Base-by-base conservation (phyloP, 805 yeast genomes). In the Ogataea henricii region DNA sequence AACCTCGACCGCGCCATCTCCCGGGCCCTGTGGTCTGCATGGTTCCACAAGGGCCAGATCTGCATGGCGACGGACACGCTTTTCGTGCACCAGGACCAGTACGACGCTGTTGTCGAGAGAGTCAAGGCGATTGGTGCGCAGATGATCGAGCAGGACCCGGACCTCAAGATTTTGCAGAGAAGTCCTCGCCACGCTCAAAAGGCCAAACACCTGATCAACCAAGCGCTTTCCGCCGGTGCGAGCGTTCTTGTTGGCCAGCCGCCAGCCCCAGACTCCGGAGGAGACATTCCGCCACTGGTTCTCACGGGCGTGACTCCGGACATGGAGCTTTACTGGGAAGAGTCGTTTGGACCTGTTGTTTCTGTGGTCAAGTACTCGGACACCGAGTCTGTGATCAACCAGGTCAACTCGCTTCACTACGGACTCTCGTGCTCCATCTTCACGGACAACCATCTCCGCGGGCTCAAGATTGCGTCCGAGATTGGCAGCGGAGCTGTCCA, bases 31-130 rank as follows among this genome's bases (percentile, higher is more conserved):
- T 64, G 67, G 66, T 58, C 69, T 21, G 57, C 70, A 8, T 73
- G 74, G 76, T 56, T 65, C 41, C 73, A 76, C 52, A 70, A 67
- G 52, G 80, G 79, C 10, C 79, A 76, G 47, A 67, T 76, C 18
- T 76, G 81, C 55, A 76, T 75, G 79, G 64, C 71, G 44, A 67
- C 74, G 1, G 79, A 75, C 43, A 55, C 59, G 7, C 58, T 72
- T 1, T 72, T 51, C 43, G 58, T 75, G 27, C 69, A 72, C 34
- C 72, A 68, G 35, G 23, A 52, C 0, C 56, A 68, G 1, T 73
- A 71, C 45, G 67, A 68, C 4, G 56, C 66, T 32, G 62, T 67
- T 23, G 41, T 62, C 16, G 51, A 39, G 2, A 40, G 48, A 9
- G 21, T 73, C 26, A 38, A 42, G 13, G 13, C 30, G 7, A 25